Evolutionary conservation across 768 basidiomycete genomes (phyloP).

Genomic region (Kwoniella botswanensis): DNA sequence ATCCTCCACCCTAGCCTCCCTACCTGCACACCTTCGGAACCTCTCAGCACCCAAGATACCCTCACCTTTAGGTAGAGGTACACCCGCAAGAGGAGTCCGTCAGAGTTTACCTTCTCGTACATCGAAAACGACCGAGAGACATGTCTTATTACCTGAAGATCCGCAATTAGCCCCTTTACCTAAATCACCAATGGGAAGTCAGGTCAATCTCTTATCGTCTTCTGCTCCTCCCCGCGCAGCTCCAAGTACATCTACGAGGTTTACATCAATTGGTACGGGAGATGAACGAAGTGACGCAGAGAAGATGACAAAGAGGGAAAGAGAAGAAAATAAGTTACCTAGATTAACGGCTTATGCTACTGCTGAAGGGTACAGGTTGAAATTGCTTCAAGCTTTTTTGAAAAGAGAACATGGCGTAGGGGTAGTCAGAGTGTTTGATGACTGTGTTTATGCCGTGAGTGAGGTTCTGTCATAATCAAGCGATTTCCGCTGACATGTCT

Average conservation of each 20-base stretch:
- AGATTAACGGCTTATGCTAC: conserved; percentile 88
- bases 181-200: conserved; percentile 42
- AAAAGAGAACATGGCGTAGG: conserved; percentile 91
- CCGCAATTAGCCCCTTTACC: conserved; percentile 80
- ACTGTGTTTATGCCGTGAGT: conserved; percentile 87
- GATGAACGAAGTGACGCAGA: conserved; percentile 86
- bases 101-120: conserved; percentile 64
- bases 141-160: conserved; percentile 85
- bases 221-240: not conserved
- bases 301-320: conserved; percentile 82
- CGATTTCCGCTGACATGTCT: not conserved
- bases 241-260: not conserved
- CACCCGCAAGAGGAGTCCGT: conserved; percentile 43
- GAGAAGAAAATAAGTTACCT: conserved; percentile 77
- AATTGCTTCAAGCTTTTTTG: conserved; percentile 78
- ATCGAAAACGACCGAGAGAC: conserved; percentile 88
- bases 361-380: conserved; percentile 83
- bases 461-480: conserved; percentile 9
- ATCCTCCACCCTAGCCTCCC: conserved; percentile 38
- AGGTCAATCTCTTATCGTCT: conserved; percentile 28
- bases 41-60: conserved; percentile 53
- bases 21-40: conserved; percentile 54
- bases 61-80: conserved; percentile 55
- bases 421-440: conserved; percentile 82
- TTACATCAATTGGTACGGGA: not conserved